phyloP scores from a whole-genome alignment of 305 asterid species.

The Solanum hybrid region DNA sequence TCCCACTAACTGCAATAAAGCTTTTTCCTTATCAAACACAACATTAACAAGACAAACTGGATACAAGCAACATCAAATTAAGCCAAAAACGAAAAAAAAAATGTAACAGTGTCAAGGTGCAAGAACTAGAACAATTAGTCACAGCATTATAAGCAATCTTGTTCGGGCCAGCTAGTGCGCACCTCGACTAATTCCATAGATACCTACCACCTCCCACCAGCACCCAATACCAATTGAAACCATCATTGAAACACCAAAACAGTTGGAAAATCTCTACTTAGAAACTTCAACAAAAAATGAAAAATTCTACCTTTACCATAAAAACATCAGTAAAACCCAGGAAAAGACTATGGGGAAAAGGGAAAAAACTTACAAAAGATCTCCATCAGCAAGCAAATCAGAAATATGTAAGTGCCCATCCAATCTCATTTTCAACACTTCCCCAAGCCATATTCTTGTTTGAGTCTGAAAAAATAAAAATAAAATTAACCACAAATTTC shows the following conservation, averaged over 20 bases:
- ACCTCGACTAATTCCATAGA: not conserved
- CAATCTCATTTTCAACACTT: constrained; percentile 50
- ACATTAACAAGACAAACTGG: not conserved
- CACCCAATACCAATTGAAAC: not conserved
- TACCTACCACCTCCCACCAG: not conserved
- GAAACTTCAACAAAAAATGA: not conserved
- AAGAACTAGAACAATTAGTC: not conserved
- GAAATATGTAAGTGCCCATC: constrained; percentile 52
- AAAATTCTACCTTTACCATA: not conserved
- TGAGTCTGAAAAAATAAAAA: constrained; percentile 44
- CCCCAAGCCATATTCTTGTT: constrained; percentile 81
- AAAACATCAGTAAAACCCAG: not conserved
- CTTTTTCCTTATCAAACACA: not conserved
- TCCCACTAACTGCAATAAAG: not conserved
- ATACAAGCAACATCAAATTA: not conserved
- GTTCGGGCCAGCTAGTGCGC: not conserved
- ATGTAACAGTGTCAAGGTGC: not conserved
- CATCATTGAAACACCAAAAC: not conserved
- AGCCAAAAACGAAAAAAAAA: not conserved
- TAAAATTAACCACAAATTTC: not conserved
- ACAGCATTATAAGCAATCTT: not conserved
- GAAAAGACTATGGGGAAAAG: not conserved
- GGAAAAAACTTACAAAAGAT: constrained; percentile 53
- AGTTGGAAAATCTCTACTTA: not conserved
- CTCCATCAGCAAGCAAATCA: constrained; percentile 90